Evolutionary conservation across 1,284 basidiomycete genomes (phyloP), one percentile per base, ranked within the genome.

Genomic region (Coniophora puteana): DNA sequence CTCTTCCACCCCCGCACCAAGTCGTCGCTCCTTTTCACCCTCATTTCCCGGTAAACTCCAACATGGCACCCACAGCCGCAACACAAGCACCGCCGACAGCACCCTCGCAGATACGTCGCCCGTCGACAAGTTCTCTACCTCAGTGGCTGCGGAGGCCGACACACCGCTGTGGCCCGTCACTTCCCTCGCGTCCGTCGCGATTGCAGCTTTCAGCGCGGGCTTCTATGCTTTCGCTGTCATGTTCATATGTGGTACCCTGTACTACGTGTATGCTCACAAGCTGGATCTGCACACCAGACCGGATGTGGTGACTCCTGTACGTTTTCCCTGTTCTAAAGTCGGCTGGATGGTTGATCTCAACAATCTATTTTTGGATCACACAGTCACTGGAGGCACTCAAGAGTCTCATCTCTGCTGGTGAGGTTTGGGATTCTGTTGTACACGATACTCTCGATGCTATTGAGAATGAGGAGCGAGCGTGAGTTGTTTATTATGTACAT

Each of bases 381-480:
- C 48, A 88, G 80, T 79, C 80, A 40, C 63, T 85, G 50, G 67
- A 74, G 47, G 69, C 78, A 14, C 65, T 89, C 26, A 72, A 80
- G 44, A 76, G 83, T 41, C 67, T 90, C 44, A 75, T 86, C 49
- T 60, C 66, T 40, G 76, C 85, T 26, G 80, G 81, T 35, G 70
- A 75, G 38, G 61, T 75, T 12, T 90, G 86, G 87, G 83, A 88
- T 48, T 72, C 78, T 6, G 68, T 78, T 36, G 73, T 89, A 11
- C 76, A 79, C 49, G 80, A 86, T 51, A 77, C 81, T 4, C 68
- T 89, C 44, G 62, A 63, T 22, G 63, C 75, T 29, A 62, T 89
- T 31, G 83, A 89, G 51, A 72, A 67, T 24, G 83, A 89, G 49
- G 86, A 89, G 52, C 72, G 65, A 53, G 76, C 68, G 83, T 85